A percentile compares a stretch with the other conserved stretches of the same genome.
phyloP scores from a whole-genome alignment of 495 filamentous ascomycete species.

The Paragyromitra xinjiangensis region DNA sequence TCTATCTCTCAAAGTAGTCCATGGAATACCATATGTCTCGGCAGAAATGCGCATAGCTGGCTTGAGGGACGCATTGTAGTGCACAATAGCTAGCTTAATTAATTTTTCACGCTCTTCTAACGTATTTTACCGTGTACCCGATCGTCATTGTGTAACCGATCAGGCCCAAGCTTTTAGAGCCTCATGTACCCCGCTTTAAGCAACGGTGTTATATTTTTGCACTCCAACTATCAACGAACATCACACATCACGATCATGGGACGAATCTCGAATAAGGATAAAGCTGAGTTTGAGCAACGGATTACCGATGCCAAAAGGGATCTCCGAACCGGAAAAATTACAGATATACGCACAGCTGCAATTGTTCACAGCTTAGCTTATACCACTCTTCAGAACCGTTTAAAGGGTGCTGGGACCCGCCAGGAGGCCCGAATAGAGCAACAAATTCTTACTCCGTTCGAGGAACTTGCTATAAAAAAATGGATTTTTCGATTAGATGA shows the following conservation, averaged over 20 bases:
- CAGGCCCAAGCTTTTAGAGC: no score
- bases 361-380: not conserved
- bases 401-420: not conserved
- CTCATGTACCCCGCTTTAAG: no score
- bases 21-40: constrained; percentile 4
- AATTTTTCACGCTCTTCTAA: constrained; percentile 18
- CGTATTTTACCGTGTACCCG: no score
- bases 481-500: constrained; percentile 18
- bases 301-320: not conserved
- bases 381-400: not conserved
- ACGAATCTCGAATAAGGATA: not conserved
- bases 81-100: constrained; percentile 15
- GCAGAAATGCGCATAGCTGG: constrained; percentile 2
- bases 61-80: not conserved
- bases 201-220: no score
- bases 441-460: constrained; percentile 8
- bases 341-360: not conserved
- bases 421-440: not conserved
- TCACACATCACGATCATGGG: not conserved
- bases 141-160: no score
- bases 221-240: no score
- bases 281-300: not conserved
- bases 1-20: constrained; percentile 2
- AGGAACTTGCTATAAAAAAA: not conserved
- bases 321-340: not conserved